Evolutionary conservation across 495 filamentous ascomycete genomes (phyloP).

Genomic region (Penicillium malachiteum): DNA sequence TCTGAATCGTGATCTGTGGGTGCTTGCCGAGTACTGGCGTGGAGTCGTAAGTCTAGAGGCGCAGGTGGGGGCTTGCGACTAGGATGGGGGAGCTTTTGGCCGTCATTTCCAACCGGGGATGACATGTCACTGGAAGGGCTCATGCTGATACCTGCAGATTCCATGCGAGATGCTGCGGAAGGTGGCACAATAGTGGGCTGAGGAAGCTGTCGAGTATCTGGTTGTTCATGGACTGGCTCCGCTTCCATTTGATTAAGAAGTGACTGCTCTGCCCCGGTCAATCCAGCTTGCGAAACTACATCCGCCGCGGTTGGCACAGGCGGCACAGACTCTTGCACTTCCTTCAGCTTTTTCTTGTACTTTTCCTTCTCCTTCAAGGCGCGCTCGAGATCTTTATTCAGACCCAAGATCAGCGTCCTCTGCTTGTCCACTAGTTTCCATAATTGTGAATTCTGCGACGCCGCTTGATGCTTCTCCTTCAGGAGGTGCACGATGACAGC

Average conservation of each 20-base stretch:
- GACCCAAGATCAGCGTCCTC: conserved; percentile 83
- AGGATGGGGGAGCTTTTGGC: conserved; percentile 48
- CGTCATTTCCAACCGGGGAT: conserved; percentile 16
- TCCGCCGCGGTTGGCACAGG: conserved; percentile 43
- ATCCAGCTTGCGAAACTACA: conserved; percentile 9
- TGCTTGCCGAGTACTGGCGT: conserved; percentile 37
- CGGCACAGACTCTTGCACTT: conserved; percentile 55
- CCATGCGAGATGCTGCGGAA: conserved; percentile 2
- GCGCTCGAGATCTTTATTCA: conserved; percentile 93
- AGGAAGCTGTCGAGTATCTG: not conserved
- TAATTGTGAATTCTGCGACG: conserved; percentile 86
- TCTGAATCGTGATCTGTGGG: conserved; percentile 60
- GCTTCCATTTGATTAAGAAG: not conserved
- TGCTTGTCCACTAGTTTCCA: conserved; percentile 98
- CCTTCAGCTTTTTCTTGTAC: conserved; percentile 87
- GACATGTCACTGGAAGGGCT: conserved; percentile 16
- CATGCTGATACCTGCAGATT: conserved; percentile 14
- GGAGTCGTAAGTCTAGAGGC: conserved; percentile 68
- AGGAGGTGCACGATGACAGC: conserved; percentile 83
- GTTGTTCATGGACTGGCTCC: not conserved
- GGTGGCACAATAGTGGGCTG: conserved; percentile 8
- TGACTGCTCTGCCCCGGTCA: not conserved
- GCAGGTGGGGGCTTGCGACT: conserved; percentile 80
- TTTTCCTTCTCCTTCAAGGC: conserved; percentile 92
- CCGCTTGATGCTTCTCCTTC: conserved; percentile 84